phyloP scores from a whole-genome alignment of 257 asterid genomes.

The Pogostemon cablin region DNA sequence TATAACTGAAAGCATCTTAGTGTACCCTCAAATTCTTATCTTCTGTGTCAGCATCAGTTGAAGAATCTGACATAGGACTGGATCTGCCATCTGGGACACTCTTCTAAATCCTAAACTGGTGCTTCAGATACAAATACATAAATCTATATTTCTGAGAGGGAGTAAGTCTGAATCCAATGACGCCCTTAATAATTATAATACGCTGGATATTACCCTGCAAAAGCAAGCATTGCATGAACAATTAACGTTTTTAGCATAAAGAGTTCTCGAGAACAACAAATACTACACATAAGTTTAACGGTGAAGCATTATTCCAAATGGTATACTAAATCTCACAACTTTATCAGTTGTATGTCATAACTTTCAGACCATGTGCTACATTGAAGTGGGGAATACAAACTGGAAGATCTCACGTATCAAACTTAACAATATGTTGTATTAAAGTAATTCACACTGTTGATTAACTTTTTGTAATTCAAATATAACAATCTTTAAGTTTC shows the following conservation, averaged over 20 bases:
- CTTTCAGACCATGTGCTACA: not conserved
- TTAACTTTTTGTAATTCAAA: no score
- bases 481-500: conserved; percentile 85
- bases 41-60: conserved; percentile 92
- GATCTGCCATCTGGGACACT: conserved; percentile 63
- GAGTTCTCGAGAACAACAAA: not conserved
- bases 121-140: conserved; percentile 30
- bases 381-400: not conserved
- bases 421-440: no score
- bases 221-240: conserved; percentile 9
- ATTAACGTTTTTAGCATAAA: conserved; percentile 5
- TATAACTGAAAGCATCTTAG: not conserved
- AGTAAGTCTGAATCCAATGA: conserved; percentile 20
- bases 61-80: conserved; percentile 85
- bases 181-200: conserved; percentile 11
- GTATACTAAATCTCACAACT: conserved; percentile 2
- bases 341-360: not conserved
- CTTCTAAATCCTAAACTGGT: conserved; percentile 35
- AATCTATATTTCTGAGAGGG: conserved; percentile 1
- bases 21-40: conserved; percentile 69
- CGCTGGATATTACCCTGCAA: conserved; percentile 5
- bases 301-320: conserved; percentile 4
- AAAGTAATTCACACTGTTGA: no score
- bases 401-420: not conserved
- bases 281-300: conserved; percentile 4